Base-by-base conservation (phyloP, 1,139 yeast genomes). In the Debaryomycetaceae sp. region DNA sequence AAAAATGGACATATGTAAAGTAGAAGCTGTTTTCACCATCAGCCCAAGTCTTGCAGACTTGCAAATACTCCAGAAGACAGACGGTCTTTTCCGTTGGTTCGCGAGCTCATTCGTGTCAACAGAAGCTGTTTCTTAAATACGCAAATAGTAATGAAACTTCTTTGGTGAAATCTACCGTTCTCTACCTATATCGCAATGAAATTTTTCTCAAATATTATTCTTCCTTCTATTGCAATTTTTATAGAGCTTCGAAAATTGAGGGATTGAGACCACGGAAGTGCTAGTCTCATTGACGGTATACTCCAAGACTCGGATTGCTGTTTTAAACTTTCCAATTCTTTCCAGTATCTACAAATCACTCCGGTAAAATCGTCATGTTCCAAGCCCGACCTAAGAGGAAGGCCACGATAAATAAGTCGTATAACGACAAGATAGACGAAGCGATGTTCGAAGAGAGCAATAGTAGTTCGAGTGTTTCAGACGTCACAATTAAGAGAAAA, bases 361-460 rank as follows among this genome's bases (percentile, higher is more conserved):
- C 24, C 7, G 13, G 13, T n/a, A 23, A 37, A 37, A 22, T 24
- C 14, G 31, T 23, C 31, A 62, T 62, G 66, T 54, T 67, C 27
- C 59, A 51, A 47, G 45, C 58, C 13, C 58, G 80, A 48, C 80
- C 80, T 29, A 70, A 66, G 51, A 60, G 80, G 41, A 72, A 72
- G 56, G 78, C 79, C 23, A 63, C 80, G 23, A 64, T 62, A 40
- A 72, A 71, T 54, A 73, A 70, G 57, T 63, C 73, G 8, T 75
- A 75, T 52, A 64, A 62, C 46, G 78, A 74, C 47, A 50, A 68
- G 3, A 46, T 66, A 23, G 76, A 72, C 41, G 72, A 68, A 36
- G 51, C 63, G n/a, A 49, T 57, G 4, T 59, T 64, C 44, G 74
- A 68, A 27, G 69, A 63, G 13, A 40, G 38, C 31, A 27, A 27